Base-by-base conservation (phyloP, 1,139 yeast species). In the Candida sp. region DNA sequence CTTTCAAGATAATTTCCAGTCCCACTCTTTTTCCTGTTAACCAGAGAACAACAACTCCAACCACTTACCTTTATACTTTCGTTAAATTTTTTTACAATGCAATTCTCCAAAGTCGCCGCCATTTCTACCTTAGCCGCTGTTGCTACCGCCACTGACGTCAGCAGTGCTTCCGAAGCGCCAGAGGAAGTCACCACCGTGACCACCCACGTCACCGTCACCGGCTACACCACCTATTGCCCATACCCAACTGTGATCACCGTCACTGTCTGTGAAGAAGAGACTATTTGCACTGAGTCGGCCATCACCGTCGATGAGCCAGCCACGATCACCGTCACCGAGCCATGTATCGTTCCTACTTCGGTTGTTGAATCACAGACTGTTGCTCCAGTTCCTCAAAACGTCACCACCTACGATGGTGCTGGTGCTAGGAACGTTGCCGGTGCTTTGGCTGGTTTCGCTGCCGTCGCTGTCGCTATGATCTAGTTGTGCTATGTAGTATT, bases 401-500 rank as follows among this genome's bases (percentile, higher is more conserved):
- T 62, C 53, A 50, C 71, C 51, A 54, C 68, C 50, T 63, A 54
- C 56, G 65, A 58, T 53, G 64, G 63, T 52, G 71, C 61, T 61
- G 75, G 67, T 58, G 69, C 60, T 56, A 67, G 63, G 62, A 66
- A 63, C 52, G 72, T 62, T 53, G 65, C 69, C 53, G 76, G 77
- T 70, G 72, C 70, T 58, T 65, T 66, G 51, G 78, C 75, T 54
- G 78, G 77, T 70, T 72, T 70, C 49, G 76, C 73, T 51, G 77
- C 76, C 50, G 68, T 73, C 55, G 77, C 76, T 59, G 78, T 75
- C 67, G 77, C 76, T 65, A 65, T 73, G 61, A 64, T 73, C 63
- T 73, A 72, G 69, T 63, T 4, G 17, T 12, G 9, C n/a, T 38
- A 38, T 38, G 42, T 25, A 25, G 32, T 38, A 38, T 9, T 38